Percentiles rank a stretch among this genome's conserved stretches.
Evolutionary conservation across 2,329 filamentous ascomycete genomes (phyloP).

Genomic region (Neofusicoccum cordaticola): DNA sequence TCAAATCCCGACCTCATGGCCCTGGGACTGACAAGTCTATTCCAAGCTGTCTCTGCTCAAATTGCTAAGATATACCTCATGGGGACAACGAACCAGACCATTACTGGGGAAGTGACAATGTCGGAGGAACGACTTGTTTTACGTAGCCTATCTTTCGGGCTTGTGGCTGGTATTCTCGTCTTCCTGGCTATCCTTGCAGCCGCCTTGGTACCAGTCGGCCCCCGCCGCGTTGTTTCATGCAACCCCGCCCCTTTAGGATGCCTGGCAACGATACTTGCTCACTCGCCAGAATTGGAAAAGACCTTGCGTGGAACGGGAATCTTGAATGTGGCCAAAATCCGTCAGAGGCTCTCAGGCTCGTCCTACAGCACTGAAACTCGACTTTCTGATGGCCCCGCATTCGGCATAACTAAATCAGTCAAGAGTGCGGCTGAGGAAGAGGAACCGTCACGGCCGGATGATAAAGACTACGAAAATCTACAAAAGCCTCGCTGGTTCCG

Average conservation of each 20-base stretch:
- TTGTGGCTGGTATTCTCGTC: background rate
- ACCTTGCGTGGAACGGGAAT: background rate
- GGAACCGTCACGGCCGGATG: background rate
- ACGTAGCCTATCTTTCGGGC: background rate
- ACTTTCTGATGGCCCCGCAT: background rate
- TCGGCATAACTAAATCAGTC: background rate
- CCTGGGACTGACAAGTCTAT: background rate
- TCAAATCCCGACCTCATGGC: background rate
- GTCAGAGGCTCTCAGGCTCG: background rate
- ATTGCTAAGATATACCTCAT: background rate
- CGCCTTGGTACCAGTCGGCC: background rate
- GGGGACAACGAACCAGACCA: background rate
- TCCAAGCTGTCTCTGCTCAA: background rate
- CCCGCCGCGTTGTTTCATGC: background rate
- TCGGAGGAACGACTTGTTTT: background rate
- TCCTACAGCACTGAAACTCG: background rate
- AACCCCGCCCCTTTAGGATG: background rate
- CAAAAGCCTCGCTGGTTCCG: background rate
- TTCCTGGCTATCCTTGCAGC: background rate
- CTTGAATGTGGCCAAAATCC: background rate
- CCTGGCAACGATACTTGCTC: background rate
- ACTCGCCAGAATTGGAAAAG: background rate
- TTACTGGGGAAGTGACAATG: background rate
- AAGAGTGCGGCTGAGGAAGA: background rate
- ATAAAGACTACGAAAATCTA: background rate